These are phyloP conservation scores for Paecilomyces niveus DNA, from an alignment of 2,329 filamentous ascomycete species.

Conservation along the genomic window DNA sequence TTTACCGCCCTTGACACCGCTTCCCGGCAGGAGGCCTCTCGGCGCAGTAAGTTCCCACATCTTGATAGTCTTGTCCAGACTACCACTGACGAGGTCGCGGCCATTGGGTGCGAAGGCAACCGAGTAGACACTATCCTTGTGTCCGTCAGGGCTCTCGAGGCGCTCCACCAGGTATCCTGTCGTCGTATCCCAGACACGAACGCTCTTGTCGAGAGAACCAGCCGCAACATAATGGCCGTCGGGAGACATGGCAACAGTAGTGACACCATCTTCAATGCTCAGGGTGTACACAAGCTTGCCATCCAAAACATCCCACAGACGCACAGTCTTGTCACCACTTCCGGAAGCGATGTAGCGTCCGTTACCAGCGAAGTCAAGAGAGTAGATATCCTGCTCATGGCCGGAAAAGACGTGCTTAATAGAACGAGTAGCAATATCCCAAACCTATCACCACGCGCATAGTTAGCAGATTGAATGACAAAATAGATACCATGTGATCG, in stretches of 20 bases:
- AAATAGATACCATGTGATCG: conserved; percentile 2
- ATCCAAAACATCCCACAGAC: conserved; percentile 90
- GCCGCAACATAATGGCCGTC: conserved; percentile 92
- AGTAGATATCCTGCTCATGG: conserved; percentile 98
- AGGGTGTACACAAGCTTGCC: conserved; percentile 76
- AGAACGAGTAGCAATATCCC: conserved; percentile 77
- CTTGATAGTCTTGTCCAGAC: conserved; percentile 96
- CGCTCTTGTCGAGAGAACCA: conserved; percentile 93
- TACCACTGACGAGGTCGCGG: conserved; percentile 86
- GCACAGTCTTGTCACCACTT: conserved; percentile 87
- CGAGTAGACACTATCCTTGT: conserved; percentile 94
- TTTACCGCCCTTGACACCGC: conserved; percentile 73
- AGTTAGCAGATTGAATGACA: conserved; percentile 1
- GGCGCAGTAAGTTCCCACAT: conserved; percentile 90
- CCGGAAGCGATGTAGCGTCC: conserved; percentile 92
- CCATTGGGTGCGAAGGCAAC: conserved; percentile 94
- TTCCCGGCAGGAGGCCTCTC: conserved; percentile 57
- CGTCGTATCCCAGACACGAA: conserved; percentile 90
- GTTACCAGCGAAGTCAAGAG: conserved; percentile 87
- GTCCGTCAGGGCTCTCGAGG: conserved; percentile 84
- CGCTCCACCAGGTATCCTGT: conserved; percentile 82
- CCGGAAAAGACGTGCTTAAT: conserved; percentile 94
- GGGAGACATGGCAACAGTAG: conserved; percentile 93
- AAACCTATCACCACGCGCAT: conserved; percentile 47
- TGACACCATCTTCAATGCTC: conserved; percentile 93